Evolutionary conservation across 1,284 basidiomycete species (phyloP), one percentile per base, ranked within the genome.

Genomic region (Moesziomyces sp.): DNA sequence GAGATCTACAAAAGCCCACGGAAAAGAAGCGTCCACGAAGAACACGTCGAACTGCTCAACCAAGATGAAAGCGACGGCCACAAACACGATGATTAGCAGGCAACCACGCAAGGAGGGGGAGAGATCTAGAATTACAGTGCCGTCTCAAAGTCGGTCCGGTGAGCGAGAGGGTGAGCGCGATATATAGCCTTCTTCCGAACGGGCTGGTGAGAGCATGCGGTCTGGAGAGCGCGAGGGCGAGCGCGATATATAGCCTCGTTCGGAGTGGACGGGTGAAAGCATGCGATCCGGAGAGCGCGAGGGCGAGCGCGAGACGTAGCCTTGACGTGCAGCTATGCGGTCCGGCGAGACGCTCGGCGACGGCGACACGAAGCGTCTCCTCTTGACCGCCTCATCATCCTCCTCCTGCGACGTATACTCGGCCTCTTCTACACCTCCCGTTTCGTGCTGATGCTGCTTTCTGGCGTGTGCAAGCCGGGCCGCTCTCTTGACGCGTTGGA

Each of bases 381-480:
- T 58, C 43, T 40, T 63, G 14, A 18, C 42, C 8, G 3, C 40
- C 18, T 85, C 87, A 48, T 86, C 85, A 35, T 90, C 89, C 86
- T 88, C 52, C 13, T 76, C 70, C 51, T 63, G 84, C 65, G 52
- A 78, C 35, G 54, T 80, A 56, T 67, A 77, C 52, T 53, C 78
- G 16, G 66, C 71, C 52, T 67, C 54, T 8, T 16, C 38, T 26
- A 10, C 51, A 7, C 16, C 48, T 13, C 43, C 19, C 13, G n/a
- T 21, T 21, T 43, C 30, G 19, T 23, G n/a, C 24, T 18, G 4
- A 11, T 13, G 16, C 19, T 21, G n/a, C n/a, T 46, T 40, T 10
- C 16, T 57, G 35, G 26, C 21, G 13, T 28, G 7, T 34, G 58
- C 35, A 1, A 44, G 45, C 3, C 38, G 18, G 1, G 52, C 46